Evolutionary conservation across 129 eudicot genomes (phyloP).

Genomic region (Silybum marianum): DNA sequence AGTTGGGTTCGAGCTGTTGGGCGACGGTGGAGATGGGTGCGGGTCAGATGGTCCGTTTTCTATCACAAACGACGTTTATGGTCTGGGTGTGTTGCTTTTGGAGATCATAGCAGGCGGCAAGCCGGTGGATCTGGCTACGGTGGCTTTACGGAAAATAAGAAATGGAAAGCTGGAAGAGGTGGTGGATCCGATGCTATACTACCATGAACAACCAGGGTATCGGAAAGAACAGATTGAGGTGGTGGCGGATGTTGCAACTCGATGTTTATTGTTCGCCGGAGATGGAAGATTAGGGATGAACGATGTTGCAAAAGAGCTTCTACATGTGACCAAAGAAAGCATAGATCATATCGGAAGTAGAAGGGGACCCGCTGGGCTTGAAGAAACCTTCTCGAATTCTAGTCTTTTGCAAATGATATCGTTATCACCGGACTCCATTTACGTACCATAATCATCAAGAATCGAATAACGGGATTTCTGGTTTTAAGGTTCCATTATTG

Average conservation of each 20-base stretch:
- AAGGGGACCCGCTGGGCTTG: slow-evolving; percentile 60
- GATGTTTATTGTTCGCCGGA: slow-evolving; percentile 74
- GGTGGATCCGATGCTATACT: slow-evolving; percentile 74
- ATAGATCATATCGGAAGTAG: slow-evolving; percentile 56
- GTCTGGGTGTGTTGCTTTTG: slow-evolving; percentile 66
- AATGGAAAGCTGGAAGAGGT: slow-evolving; percentile 85
- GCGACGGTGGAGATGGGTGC: background rate
- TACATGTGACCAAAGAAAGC: slow-evolving; percentile 52
- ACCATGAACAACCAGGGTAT: slow-evolving; percentile 71
- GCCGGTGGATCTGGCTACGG: slow-evolving; percentile 35
- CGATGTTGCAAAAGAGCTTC: slow-evolving; percentile 75
- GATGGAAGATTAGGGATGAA: slow-evolving; percentile 71
- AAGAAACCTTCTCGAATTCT: slow-evolving; percentile 91
- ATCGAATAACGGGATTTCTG: background rate
- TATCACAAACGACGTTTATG: slow-evolving; percentile 63
- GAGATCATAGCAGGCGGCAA: slow-evolving; percentile 68
- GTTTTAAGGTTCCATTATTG: slow-evolving; percentile 2
- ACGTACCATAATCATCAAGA: slow-evolving; percentile 43
- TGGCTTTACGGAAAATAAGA: slow-evolving; percentile 64
- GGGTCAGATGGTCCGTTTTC: slow-evolving; percentile 9
- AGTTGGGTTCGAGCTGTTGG: slow-evolving; percentile 58
- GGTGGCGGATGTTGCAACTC: slow-evolving; percentile 73
- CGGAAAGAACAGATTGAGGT: slow-evolving; percentile 70
- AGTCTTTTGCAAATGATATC: slow-evolving; percentile 95
- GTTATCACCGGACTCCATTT: slow-evolving; percentile 82